phyloP scores from a whole-genome alignment of 2,329 filamentous ascomycete genomes.

The Podosphaera fusca region DNA sequence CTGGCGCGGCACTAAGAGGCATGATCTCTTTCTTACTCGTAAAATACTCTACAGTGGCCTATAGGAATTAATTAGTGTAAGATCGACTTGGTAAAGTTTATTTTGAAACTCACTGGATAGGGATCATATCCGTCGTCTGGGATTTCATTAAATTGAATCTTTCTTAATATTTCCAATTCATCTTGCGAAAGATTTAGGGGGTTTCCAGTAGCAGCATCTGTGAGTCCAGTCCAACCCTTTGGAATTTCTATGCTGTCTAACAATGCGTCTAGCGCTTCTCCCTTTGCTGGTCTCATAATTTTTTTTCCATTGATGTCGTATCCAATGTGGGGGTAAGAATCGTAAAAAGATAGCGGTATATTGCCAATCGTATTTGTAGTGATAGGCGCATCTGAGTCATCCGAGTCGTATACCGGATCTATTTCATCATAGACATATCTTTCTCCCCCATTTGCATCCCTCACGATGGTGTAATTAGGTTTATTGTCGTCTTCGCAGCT shows the following conservation, averaged over 20 bases:
- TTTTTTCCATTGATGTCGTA: constrained; percentile 98
- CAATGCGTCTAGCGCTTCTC: constrained; percentile 77
- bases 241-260: constrained; percentile 92
- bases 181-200: constrained; percentile 70
- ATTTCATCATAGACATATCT: constrained; percentile 89
- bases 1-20: constrained; percentile 82
- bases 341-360: constrained; percentile 86
- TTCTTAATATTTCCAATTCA: constrained; percentile 69
- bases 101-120: constrained; percentile 41
- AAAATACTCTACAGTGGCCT: constrained; percentile 84
- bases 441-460: constrained; percentile 72
- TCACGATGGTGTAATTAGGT: constrained; percentile 33
- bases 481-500: constrained; percentile 16
- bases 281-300: constrained; percentile 86
- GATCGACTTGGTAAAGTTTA: not conserved
- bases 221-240: constrained; percentile 90
- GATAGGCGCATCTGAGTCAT: constrained; percentile 67
- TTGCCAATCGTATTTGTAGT: constrained; percentile 81
- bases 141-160: constrained; percentile 72
- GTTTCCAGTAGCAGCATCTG: constrained; percentile 82
- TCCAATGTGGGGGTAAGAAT: constrained; percentile 91
- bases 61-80: constrained; percentile 8
- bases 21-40: constrained; percentile 77
- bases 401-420: constrained; percentile 84
- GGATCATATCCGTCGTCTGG: constrained; percentile 78